Conservation (phyloP, 139 green algal species). For the Mesotaenium endlicherianum region DNA sequence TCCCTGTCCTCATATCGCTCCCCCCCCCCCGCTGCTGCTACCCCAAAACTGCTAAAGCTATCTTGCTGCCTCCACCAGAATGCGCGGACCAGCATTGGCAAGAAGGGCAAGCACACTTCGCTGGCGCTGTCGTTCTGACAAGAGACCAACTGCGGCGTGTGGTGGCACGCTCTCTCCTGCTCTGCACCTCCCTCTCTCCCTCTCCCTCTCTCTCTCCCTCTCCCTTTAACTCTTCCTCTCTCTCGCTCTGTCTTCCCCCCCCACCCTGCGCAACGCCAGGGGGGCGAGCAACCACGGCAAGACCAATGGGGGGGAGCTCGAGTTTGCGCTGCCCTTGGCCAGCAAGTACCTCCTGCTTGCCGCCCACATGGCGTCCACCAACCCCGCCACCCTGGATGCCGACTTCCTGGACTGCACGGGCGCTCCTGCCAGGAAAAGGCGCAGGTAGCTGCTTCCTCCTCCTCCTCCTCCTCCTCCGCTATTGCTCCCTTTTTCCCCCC, state of each 20-base stretch:
- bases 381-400: constrained; percentile 18
- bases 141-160: too few species aligned
- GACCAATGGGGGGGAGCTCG: neutral
- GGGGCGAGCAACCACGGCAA: neutral
- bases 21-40: too few species aligned
- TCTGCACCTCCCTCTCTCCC: neutral
- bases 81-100: too few species aligned
- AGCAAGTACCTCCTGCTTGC: constrained; percentile 26
- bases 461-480: too few species aligned
- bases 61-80: too few species aligned
- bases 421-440: neutral
- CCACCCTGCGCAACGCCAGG: neutral
- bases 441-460: constrained; percentile 16
- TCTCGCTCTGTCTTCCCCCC: neutral
- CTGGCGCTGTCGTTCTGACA: too few species aligned
- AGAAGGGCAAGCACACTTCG: too few species aligned
- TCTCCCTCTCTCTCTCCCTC: constrained; percentile 17
- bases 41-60: too few species aligned
- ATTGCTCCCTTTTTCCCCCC: too few species aligned
- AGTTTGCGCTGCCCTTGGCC: neutral
- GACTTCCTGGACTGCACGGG: constrained; percentile 9
- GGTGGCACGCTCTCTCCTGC: constrained; percentile 3
- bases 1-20: too few species aligned
- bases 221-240: constrained; percentile 6
- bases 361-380: constrained; percentile 15